Evolutionary conservation across 2,329 filamentous ascomycete species (phyloP).

Genomic region (Juglanconis sp.): DNA sequence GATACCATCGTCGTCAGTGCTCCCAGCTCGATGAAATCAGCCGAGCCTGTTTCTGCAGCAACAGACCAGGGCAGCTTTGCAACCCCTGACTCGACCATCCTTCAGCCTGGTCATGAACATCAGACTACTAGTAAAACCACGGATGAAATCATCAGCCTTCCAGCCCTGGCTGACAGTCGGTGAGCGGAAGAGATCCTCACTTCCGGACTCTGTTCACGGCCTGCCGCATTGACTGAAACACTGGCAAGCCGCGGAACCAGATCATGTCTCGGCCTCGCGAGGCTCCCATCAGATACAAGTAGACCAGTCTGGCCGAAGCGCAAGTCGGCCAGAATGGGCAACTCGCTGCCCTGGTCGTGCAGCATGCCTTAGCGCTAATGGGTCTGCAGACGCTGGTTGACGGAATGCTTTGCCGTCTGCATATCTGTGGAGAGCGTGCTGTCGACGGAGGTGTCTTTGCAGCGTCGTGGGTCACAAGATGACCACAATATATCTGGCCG

Average conservation of each 20-base stretch:
- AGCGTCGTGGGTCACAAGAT: too few relatives aligned
- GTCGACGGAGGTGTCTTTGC: neutral
- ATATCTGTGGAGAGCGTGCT: neutral
- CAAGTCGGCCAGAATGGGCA: neutral
- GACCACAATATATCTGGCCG: neutral
- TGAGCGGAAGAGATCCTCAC: too few relatives aligned
- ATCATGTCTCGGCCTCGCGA: neutral
- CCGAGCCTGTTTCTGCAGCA: conserved; percentile 17
- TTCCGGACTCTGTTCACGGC: neutral
- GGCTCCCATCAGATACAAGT: neutral
- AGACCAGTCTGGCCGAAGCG: too few relatives aligned
- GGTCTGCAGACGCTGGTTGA: neutral
- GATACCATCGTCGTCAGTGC: neutral
- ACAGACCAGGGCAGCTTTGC: neutral
- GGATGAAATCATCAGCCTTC: too few relatives aligned
- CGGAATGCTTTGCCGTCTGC: neutral
- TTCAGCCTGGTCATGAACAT: neutral
- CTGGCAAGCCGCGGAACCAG: neutral
- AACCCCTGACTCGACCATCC: neutral
- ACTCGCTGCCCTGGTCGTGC: neutral
- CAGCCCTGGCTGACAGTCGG: too few relatives aligned
- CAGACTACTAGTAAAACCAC: too few relatives aligned
- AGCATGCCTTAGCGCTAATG: neutral
- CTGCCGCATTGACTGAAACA: neutral
- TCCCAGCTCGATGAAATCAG: conserved; percentile 4